These are phyloP conservation scores for Chlorella sp. DNA, from an alignment of 139 green algal genomes.

Conservation along the genomic window DNA sequence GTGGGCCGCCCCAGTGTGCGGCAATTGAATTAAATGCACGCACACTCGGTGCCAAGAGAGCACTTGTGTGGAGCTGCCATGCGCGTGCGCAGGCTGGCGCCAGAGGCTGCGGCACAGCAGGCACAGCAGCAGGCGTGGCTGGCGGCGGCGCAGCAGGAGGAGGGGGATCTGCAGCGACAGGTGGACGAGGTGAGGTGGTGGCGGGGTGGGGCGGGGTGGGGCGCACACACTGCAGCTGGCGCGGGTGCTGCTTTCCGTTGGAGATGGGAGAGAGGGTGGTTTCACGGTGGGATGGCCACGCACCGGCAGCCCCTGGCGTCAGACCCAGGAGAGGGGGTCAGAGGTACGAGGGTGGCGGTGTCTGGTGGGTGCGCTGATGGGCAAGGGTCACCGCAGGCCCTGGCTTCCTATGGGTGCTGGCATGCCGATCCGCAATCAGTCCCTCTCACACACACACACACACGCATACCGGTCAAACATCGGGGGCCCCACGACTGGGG, in stretches of 20 bases:
- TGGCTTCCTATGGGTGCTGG: too few species aligned
- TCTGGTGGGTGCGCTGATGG: neutral
- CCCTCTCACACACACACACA: too few species aligned
- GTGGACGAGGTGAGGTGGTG: neutral
- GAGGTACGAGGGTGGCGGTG: neutral
- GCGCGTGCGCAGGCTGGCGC: neutral
- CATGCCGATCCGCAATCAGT: too few species aligned
- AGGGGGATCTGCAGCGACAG: neutral
- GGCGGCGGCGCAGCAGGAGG: neutral
- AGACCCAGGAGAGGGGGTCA: neutral
- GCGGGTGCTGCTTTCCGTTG: too few species aligned
- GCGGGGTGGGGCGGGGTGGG: neutral
- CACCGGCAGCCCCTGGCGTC: neutral
- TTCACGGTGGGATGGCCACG: neutral
- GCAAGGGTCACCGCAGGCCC: too few species aligned
- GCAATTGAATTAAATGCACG: too few species aligned
- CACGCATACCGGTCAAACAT: too few species aligned
- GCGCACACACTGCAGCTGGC: neutral
- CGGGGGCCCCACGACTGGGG: too few species aligned
- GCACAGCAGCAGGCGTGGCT: neutral
- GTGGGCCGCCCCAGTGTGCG: too few species aligned
- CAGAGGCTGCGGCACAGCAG: neutral
- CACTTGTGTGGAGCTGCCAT: neutral
- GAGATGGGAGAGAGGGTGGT: too few species aligned
- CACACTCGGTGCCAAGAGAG: neutral